phyloP scores from a whole-genome alignment of 257 asterid genomes.

The Plantago major region DNA sequence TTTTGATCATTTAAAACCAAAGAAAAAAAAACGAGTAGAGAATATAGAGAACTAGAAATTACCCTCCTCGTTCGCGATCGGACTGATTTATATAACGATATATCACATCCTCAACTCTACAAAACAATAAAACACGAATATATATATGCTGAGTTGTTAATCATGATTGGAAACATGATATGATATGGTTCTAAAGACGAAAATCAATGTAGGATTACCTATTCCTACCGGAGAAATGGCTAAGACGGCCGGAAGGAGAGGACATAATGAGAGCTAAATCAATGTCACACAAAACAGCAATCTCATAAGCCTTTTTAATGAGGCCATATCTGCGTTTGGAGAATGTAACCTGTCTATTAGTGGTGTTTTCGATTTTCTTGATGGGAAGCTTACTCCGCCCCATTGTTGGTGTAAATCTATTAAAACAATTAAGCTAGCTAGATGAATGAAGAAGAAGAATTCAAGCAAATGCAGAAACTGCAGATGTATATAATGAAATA shows the following conservation, averaged over 20 bases:
- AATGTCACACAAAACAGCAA: slow-evolving; percentile 65
- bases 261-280: slow-evolving; percentile 66
- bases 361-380: slow-evolving; percentile 31
- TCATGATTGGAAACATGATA: neutral
- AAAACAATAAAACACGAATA: slow-evolving; percentile 6
- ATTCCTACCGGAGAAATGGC: slow-evolving; percentile 67
- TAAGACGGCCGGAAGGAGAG: slow-evolving; percentile 71
- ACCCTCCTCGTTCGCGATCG: slow-evolving; percentile 74
- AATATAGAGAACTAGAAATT: slow-evolving; percentile 5
- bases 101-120: slow-evolving; percentile 72
- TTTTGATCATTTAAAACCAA: neutral
- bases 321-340: slow-evolving; percentile 84
- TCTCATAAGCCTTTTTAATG: slow-evolving; percentile 73
- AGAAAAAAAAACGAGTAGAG: neutral
- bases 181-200: neutral
- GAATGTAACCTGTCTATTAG: slow-evolving; percentile 69
- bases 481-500: too few relatives aligned
- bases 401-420: too few relatives aligned
- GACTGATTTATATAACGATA: slow-evolving; percentile 54
- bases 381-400: too few relatives aligned
- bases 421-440: too few relatives aligned
- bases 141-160: too few relatives aligned
- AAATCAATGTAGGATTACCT: slow-evolving; percentile 28
- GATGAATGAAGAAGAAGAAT: too few relatives aligned
- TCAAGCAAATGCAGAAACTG: too few relatives aligned